A percentile compares a stretch with the other conserved stretches of the same genome.
These are phyloP conservation scores for Syzygium oleosum DNA, from an alignment of 345 rosid genomes.

Conservation along the genomic window DNA sequence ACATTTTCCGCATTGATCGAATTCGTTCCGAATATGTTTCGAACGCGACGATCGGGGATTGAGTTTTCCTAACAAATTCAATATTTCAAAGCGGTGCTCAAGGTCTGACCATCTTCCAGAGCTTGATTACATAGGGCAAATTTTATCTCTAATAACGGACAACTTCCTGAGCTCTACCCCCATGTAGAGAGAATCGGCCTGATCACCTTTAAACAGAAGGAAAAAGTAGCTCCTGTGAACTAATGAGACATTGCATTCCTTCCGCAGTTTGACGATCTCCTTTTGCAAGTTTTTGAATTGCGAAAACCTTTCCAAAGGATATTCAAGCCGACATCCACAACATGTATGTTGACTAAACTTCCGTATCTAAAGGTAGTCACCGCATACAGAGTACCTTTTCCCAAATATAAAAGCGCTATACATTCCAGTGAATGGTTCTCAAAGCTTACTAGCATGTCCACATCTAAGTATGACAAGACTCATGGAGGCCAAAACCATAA, in stretches of 20 bases:
- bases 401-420: not conserved
- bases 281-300: conserved; percentile 60
- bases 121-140: not conserved
- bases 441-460: not conserved
- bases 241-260: too few species aligned
- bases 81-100: conserved; percentile 32
- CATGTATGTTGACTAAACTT: not conserved
- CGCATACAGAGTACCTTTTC: not conserved
- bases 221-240: too few species aligned
- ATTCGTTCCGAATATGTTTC: too few species aligned
- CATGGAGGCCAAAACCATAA: not conserved
- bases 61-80: too few species aligned
- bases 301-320: conserved; percentile 17
- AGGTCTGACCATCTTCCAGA: not conserved
- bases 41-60: too few species aligned
- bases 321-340: too few species aligned
- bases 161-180: conserved; percentile 5
- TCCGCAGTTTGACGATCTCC: conserved; percentile 40
- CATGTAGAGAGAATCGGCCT: conserved; percentile 5
- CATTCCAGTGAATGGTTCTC: not conserved
- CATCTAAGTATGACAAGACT: not conserved
- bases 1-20: too few species aligned
- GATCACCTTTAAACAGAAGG: conserved; percentile 5
- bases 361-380: not conserved
- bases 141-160: not conserved